Percentiles rank a stretch among this genome's conserved stretches.
Evolutionary conservation across 140 eudicot genomes (phyloP).

Genomic region (Anethum foeniculum): DNA sequence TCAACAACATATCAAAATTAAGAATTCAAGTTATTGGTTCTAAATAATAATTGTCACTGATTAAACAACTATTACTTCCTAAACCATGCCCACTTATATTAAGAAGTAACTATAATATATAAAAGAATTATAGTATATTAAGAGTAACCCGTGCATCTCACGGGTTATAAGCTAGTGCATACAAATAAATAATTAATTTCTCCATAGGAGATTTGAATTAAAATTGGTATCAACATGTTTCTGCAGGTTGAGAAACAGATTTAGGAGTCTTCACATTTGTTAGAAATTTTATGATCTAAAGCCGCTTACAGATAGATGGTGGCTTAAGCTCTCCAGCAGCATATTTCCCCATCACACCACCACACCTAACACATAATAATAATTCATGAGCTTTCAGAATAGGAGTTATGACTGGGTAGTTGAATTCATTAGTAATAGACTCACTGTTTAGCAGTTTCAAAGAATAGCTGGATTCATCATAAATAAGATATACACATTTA

Average conservation of each 20-base stretch:
- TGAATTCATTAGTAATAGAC: not conserved
- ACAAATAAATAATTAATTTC: not conserved
- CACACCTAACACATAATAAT: slow-evolving; percentile 53
- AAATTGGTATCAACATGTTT: not conserved
- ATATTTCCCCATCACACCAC: slow-evolving; percentile 97
- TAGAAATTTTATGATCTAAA: not conserved
- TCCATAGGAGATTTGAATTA: not conserved
- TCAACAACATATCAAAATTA: too few species aligned
- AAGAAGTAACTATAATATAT: too few species aligned
- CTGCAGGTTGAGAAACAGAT: not conserved
- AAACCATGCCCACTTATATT: too few species aligned
- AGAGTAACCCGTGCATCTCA: too few species aligned
- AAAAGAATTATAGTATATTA: too few species aligned
- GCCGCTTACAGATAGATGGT: slow-evolving; percentile 59
- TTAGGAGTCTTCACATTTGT: not conserved
- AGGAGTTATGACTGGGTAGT: not conserved
- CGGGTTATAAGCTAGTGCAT: not conserved
- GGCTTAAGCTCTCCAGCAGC: slow-evolving; percentile 97
- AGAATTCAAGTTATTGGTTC: too few species aligned
- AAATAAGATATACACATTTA: not conserved
- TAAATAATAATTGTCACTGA: too few species aligned
- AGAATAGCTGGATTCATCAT: not conserved
- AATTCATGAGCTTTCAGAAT: too few species aligned
- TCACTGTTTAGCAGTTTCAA: not conserved
- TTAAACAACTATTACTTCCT: too few species aligned